Evolutionary conservation across 2,329 filamentous ascomycete genomes (phyloP).

Genomic region (Ascochyta pisi): DNA sequence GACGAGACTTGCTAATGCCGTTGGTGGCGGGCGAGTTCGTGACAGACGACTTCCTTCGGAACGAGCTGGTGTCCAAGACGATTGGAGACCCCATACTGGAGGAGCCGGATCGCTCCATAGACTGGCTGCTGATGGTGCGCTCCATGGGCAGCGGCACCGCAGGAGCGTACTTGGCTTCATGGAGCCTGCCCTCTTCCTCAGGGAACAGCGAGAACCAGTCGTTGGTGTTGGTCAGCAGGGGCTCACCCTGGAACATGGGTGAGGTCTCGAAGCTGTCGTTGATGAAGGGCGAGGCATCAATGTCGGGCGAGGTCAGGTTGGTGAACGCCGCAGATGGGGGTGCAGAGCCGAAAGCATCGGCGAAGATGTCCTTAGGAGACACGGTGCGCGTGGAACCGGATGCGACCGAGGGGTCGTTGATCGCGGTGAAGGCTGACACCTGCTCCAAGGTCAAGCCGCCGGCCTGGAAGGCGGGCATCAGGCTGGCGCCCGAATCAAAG

Average conservation of each 20-base stretch:
- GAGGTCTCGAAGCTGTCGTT: slow-evolving; percentile 76
- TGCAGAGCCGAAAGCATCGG: slow-evolving; percentile 73
- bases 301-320: slow-evolving; percentile 79
- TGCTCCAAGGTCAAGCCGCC: slow-evolving; percentile 41
- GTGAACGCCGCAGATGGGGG: slow-evolving; percentile 85
- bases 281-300: slow-evolving; percentile 79
- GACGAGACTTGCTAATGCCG: slow-evolving; percentile 72
- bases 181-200: slow-evolving; percentile 49
- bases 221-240: slow-evolving; percentile 63
- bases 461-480: slow-evolving; percentile 52
- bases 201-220: slow-evolving; percentile 79
- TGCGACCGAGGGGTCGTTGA: slow-evolving; percentile 53
- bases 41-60: slow-evolving; percentile 52
- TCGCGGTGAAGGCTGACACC: slow-evolving; percentile 51
- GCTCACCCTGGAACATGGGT: slow-evolving; percentile 70
- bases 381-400: slow-evolving; percentile 64
- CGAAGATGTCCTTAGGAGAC: slow-evolving; percentile 82
- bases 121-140: slow-evolving; percentile 50
- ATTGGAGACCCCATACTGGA: slow-evolving; percentile 48
- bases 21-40: slow-evolving; percentile 64
- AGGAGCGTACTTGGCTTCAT: slow-evolving; percentile 34
- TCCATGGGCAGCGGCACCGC: slow-evolving; percentile 46
- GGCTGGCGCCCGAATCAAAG: slow-evolving; percentile 57
- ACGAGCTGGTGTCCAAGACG: slow-evolving; percentile 42
- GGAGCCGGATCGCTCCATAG: slow-evolving; percentile 45